Evolutionary conservation across 352 stramenopile genomes (phyloP), one percentile per base, ranked within the genome.

Genomic region (Pythium dissimile): DNA sequence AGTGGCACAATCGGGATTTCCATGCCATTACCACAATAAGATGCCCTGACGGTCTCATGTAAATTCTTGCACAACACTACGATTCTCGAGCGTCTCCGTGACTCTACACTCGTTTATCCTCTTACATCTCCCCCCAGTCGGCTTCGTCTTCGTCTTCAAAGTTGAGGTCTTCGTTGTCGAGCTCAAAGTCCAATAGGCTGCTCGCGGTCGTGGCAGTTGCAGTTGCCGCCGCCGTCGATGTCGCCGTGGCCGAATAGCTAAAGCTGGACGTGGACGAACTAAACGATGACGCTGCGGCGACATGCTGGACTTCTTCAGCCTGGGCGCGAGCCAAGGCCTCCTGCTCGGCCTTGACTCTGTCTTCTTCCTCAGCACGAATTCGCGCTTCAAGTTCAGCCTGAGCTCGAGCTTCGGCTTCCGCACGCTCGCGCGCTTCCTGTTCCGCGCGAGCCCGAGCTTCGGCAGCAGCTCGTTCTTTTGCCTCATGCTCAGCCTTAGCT

Each of bases 91-190:
- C 5, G 34, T 16, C 34, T 41, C 12, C 20, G 13, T 37, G n/a
- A n/a, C n/a, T n/a, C n/a, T n/a, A n/a, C n/a, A n/a, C n/a, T n/a
- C n/a, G n/a, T n/a, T n/a, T n/a, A n/a, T n/a, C n/a, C n/a, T n/a
- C n/a, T 47, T 82, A 92, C 83, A 92, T 92, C 54, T 92, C 83
- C 21, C 83, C 83, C 83, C 83, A 92, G 58, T 92, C 83, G 31
- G 77, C 78, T 42, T 92, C 82, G 50, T 92, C 82, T 31, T 92
- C 80, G 46, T 92, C 82, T 41, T 89, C 79, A 57, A 89, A 89
- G 37, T 86, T 67, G 37, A 89, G 72, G 44, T 89, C 79, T n/a
- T 81, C 76, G 57, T 82, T 88, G 26, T 82, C 74, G 42, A 89
- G 38, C 52, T 89, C 80, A 63, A 90, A 92, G 64, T 92, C 83